phyloP scores from a whole-genome alignment of 768 basidiomycete species.

The Lactifluus volemus region DNA sequence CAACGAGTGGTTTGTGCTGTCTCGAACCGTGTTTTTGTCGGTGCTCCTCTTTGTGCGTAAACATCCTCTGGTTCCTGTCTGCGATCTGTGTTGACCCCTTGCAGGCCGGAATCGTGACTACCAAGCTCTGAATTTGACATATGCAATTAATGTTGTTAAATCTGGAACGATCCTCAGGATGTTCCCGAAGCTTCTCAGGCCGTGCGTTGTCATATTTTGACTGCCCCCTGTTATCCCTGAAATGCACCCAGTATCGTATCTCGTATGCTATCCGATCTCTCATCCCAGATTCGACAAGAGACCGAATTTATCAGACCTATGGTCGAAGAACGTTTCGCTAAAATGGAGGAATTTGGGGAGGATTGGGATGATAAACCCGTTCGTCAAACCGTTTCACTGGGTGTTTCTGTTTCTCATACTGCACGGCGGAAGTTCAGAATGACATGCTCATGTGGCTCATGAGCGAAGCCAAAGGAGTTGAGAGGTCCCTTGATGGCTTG shows the following conservation, averaged over 20 bases:
- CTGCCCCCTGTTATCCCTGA: neutral
- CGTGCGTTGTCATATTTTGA: slow-evolving; percentile 26
- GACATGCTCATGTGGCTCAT: slow-evolving; percentile 42
- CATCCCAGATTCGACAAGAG: neutral
- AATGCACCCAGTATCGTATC: neutral
- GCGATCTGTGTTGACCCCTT: neutral
- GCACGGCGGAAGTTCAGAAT: slow-evolving; percentile 24
- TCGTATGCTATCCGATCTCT: neutral
- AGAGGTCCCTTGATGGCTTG: slow-evolving; percentile 27
- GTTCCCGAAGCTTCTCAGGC: slow-evolving; percentile 35
- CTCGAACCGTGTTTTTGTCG: slow-evolving; percentile 30
- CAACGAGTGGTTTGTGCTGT: slow-evolving; percentile 25
- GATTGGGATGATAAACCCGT: slow-evolving; percentile 24
- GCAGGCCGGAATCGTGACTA: slow-evolving; percentile 27
- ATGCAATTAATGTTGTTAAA: slow-evolving; percentile 27
- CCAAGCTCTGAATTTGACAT: slow-evolving; percentile 26
- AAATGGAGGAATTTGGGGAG: slow-evolving; percentile 17
- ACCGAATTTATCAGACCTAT: neutral
- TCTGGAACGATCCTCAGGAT: slow-evolving; percentile 25
- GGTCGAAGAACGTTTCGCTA: neutral
- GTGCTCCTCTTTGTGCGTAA: slow-evolving; percentile 28
- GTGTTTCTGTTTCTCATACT: neutral
- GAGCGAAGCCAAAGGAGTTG: slow-evolving; percentile 28
- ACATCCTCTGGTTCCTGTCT: neutral
- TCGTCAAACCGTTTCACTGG: neutral